phyloP scores from a whole-genome alignment of 495 filamentous ascomycete species.

The Immersiella caudata region DNA sequence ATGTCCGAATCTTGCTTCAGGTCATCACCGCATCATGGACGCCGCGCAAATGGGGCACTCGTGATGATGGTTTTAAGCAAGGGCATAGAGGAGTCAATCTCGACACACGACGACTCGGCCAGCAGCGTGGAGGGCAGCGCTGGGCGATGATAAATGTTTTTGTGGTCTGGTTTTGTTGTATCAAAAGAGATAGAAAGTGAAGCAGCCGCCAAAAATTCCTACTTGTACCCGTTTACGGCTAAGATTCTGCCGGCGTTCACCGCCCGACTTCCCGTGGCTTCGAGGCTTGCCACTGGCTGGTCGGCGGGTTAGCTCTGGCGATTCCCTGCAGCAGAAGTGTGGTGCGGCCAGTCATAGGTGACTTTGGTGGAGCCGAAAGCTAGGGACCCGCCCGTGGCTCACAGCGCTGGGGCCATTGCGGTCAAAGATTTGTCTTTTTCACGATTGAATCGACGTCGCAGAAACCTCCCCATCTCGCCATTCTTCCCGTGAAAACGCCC shows the following conservation, averaged over 20 bases:
- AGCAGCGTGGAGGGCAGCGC: conserved; percentile 57
- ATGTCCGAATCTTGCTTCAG: conserved; percentile 66
- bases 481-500: conserved; percentile 15
- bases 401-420: conserved; percentile 22
- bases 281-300: conserved; percentile 6
- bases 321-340: conserved; percentile 14
- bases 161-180: conserved; percentile 66
- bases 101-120: conserved; percentile 83
- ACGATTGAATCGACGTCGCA: conserved; percentile 28
- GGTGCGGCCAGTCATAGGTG: conserved; percentile 25
- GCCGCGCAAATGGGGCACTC: conserved; percentile 78
- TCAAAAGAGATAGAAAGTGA: conserved; percentile 50
- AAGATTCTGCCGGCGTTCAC: conserved; percentile 27
- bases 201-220: conserved; percentile 29
- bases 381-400: conserved; percentile 25
- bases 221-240: conserved; percentile 24
- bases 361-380: conserved; percentile 18
- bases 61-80: conserved; percentile 99
- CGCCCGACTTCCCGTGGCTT: conserved; percentile 32
- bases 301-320: neutral
- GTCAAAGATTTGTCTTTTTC: conserved; percentile 34
- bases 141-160: conserved; percentile 91
- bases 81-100: conserved; percentile 57
- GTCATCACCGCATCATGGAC: conserved; percentile 99
- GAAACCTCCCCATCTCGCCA: conserved; percentile 21